Base-by-base conservation (phyloP, 2,329 filamentous ascomycete genomes). In the Ambrosiella xylebori region DNA sequence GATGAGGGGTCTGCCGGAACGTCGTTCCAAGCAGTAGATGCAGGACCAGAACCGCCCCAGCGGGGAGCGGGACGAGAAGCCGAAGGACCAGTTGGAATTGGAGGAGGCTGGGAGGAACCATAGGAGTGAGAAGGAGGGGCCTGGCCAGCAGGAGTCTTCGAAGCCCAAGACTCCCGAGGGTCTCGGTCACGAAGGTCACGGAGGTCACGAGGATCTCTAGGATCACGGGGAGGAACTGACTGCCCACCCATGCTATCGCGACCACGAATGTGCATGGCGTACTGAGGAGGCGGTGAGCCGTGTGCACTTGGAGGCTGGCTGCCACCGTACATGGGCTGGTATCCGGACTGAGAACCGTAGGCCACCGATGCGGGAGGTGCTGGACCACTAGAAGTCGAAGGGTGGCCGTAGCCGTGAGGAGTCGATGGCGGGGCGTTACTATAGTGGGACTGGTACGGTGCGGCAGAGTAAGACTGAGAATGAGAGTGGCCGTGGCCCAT, bases 321-420 rank as follows among this genome's bases (percentile, higher is more conserved):
- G 38, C 36, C 49, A 39, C 4, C 19, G 9, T 44, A 57, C 45
- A 56, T 60, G 45, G 17, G 36, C 41, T 41, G 58, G 40, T 40
- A 56, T 35, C 40, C 52, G 54, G 15, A 40, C 55, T 51, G 63
- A 65, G 69, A 66, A 61, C 36, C 13, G 9, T 54, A 54, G 3
- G 52, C 27, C 13, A 13, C 52, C n/a, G 52, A 40, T 8, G 52
- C 12, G 3, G 50, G 27, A 39, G 52, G n/a, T 17, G 37, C 27
- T 11, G 8, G 36, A 7, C 12, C 36, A n/a, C 3, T 27, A 27
- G 52, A 39, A 12, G 73, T 12, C 63, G 6, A 65, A 61, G 9
- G 66, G 61, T 36, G 65, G 56, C 41, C 68, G 73, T 35, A 68
- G 59, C 39, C 44, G 27, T 57, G 68, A n/a, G 50, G 68, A n/a